Percentiles rank a stretch among this genome's conserved stretches.
Evolutionary conservation across 2,329 filamentous ascomycete species (phyloP).

Genomic region (Exophiala sideris): DNA sequence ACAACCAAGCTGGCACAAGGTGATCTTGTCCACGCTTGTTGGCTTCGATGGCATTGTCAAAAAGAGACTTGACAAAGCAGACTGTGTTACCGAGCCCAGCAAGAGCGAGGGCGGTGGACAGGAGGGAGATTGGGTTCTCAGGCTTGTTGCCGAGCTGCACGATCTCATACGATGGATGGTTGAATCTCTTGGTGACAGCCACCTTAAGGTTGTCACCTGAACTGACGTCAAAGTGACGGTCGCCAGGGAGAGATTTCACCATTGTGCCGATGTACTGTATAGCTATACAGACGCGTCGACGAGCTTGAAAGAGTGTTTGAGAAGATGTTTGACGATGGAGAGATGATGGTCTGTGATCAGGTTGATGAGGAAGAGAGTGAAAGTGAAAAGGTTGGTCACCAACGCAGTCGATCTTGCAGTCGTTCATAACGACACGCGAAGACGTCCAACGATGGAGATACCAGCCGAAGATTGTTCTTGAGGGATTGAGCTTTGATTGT

Average conservation of each 20-base stretch:
- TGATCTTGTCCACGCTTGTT: background rate
- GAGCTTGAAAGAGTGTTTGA: background rate
- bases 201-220: background rate
- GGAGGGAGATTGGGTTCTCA: background rate
- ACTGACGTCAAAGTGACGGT: slow-evolving; percentile 2
- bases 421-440: no score
- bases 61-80: slow-evolving; percentile 5
- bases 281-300: background rate
- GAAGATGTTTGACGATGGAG: background rate
- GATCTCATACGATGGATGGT: slow-evolving; percentile 5
- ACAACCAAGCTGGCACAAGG: slow-evolving; percentile 4
- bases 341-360: background rate
- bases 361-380: background rate
- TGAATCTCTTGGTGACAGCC: background rate
- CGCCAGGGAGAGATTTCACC: slow-evolving; percentile 2
- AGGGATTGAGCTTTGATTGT: slow-evolving; percentile 5
- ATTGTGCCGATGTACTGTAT: background rate
- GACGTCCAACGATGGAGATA: slow-evolving; percentile 2
- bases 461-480: background rate
- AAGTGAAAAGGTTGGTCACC: background rate
- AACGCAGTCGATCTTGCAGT: no score
- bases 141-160: slow-evolving; percentile 9
- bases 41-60: slow-evolving; percentile 1
- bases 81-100: slow-evolving; percentile 2
- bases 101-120: background rate